A percentile compares a stretch with the other conserved stretches of the same genome.
Evolutionary conservation across 2,329 filamentous ascomycete genomes (phyloP).

Genomic region (Cytospora piceae): DNA sequence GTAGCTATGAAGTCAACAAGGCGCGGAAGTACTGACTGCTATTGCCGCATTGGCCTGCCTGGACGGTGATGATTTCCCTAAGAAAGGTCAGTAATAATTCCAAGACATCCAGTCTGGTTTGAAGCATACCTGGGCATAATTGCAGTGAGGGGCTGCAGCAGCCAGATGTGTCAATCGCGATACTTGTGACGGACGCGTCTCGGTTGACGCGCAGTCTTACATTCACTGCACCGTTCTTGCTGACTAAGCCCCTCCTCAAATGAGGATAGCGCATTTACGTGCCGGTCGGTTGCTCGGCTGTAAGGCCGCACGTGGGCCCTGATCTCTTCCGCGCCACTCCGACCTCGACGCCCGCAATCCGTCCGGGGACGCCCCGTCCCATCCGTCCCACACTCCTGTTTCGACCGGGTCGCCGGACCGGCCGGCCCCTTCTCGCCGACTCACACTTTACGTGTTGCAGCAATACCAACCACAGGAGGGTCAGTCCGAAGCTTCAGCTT

Average conservation of each 20-base stretch:
- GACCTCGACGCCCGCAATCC: too few species aligned
- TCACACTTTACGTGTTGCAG: too few species aligned
- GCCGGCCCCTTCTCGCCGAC: too few species aligned
- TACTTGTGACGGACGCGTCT: slow-evolving; percentile 17
- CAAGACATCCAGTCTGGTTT: not conserved
- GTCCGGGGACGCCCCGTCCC: too few species aligned
- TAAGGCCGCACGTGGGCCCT: too few species aligned
- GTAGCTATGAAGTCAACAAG: slow-evolving; percentile 25
- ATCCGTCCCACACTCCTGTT: too few species aligned
- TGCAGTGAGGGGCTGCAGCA: slow-evolving; percentile 14
- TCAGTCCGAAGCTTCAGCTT: too few species aligned
- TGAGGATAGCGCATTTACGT: too few species aligned
- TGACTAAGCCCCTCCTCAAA: not conserved
- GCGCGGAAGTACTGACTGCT: slow-evolving; percentile 71
- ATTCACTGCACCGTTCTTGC: not conserved
- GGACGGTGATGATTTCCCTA: slow-evolving; percentile 98
- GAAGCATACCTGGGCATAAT: slow-evolving; percentile 42
- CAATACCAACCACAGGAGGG: too few species aligned
- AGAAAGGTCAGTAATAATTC: slow-evolving; percentile 25
- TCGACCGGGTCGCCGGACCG: too few species aligned
- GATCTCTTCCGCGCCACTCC: too few species aligned
- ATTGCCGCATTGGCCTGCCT: slow-evolving; percentile 99
- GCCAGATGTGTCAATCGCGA: slow-evolving; percentile 1
- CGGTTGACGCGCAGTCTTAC: slow-evolving; percentile 14
- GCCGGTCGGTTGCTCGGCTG: too few species aligned